Base-by-base conservation (phyloP, 2,329 filamentous ascomycete genomes). In the Claviceps arundinis region DNA sequence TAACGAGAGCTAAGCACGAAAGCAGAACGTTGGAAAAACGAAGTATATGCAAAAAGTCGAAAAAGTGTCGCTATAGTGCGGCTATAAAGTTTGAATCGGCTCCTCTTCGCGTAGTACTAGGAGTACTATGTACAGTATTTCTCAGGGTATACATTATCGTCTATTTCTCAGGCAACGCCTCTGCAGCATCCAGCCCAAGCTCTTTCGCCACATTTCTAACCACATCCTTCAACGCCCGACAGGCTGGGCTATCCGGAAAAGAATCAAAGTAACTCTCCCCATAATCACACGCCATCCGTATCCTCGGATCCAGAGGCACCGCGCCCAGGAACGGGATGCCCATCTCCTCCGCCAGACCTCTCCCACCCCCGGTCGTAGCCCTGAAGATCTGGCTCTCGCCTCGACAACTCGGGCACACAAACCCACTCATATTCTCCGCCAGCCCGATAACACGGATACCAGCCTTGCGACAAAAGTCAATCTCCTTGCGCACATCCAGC, bases 361-460 rank as follows among this genome's bases (percentile, higher is more conserved):
- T 76, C 2, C 87, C 93, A 19, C 94, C 93, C 8, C 93, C 93
- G 0, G 93, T 98, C 9, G 87, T 94, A 11, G 93, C 83, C 59
- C 82, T 78, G 73, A 98, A 98, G 48, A 98, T 95, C 65, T 95
- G 81, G 61, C 77, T 84, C 65, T 82, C 74, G 58, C 89, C 82
- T 51, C 81, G 87, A 69, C 93, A 98, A 52, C 87, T 91, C 9
- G 90, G 90, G 64, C 93, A 98, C 50, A 98, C 90, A 61, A 97
- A 98, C 3, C 89, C 89, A 54, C 84, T 88, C 93, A 98, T 98
- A 64, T 98, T 98, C 73, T 98, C 93, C 16, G 95, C 93, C 42
- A 98, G 74, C 0, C 93, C 93, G 3, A 98, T 68, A 6, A 98
- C 81, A 47, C 76, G 78, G 59, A 98, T 97, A 4, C 87, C 89